Evolutionary conservation across 2,329 filamentous ascomycete genomes (phyloP), one percentile per base, ranked within the genome.

Genomic region (Fusarium sp.): DNA sequence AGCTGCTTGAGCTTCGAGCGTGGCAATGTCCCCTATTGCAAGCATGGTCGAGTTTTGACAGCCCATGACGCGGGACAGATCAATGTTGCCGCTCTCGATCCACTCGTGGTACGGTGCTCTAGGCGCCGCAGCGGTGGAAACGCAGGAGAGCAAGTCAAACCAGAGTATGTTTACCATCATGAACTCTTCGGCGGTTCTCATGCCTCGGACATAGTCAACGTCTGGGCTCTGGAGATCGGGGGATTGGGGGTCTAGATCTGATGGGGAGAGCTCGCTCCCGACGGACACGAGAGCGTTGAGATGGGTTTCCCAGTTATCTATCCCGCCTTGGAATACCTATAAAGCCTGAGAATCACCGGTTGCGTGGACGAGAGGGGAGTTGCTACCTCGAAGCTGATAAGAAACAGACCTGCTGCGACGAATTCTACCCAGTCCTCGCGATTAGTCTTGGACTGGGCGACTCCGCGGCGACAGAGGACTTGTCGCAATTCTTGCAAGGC

Each of bases 311-410:
- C 73, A 73, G 10, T 71, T 66, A 7, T 57, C 56, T 3, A 28
- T 66, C 3, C 70, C 72, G 3, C 72, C 73, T 44, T 62, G 70
- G 1, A 74, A 74, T 0, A 72, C 70, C 70, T 72, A 28, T 12
- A 31, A 1, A n/a, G 0, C 5, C 31, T 43, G 1, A 9, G 7
- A 2, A 40, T 30, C 3, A 5, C 6, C 1, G 6, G 18, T n/a
- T 16, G 7, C 7, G 16, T 13, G 2, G n/a, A 48, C 2, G 34
- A 9, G n/a, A 12, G 27, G 18, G 31, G 9, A 31, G 15, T 7
- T 30, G 10, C 7, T 65, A 76, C 73, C 61, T 77, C 70, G 10
- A 77, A 76, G 4, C 74, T 75, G 31, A 77, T 76, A 13, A 77
- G 64, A 7, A 74, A 71, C 11, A 67, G 65, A 0, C 75, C 75